Evolutionary conservation across 768 basidiomycete genomes (phyloP).

Genomic region (Phylloporus scabripes): DNA sequence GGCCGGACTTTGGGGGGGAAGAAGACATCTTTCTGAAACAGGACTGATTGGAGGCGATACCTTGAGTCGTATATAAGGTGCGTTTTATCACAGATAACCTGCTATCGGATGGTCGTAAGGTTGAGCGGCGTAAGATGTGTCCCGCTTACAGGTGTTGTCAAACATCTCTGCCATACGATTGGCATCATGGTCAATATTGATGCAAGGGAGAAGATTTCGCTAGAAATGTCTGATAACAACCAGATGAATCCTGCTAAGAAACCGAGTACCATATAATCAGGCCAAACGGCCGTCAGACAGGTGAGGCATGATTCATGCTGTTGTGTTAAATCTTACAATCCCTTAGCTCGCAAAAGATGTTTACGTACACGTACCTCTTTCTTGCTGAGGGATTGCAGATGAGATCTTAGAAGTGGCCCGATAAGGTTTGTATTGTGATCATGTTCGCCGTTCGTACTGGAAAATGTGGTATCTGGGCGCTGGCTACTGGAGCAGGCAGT

Average conservation of each 20-base stretch:
- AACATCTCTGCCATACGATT: not conserved
- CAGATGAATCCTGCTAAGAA: too few relatives aligned
- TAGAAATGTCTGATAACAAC: not conserved
- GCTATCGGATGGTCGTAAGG: not conserved
- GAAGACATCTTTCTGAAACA: constrained; percentile 1
- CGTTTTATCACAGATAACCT: not conserved
- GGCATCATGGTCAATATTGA: not conserved
- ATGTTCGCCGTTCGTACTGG: not conserved
- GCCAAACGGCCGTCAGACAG: not conserved
- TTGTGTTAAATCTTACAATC: not conserved
- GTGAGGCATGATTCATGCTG: not conserved
- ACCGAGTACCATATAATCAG: not conserved
- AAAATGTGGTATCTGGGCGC: too few relatives aligned
- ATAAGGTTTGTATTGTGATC: not conserved
- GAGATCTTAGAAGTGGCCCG: not conserved
- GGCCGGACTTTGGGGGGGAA: not conserved
- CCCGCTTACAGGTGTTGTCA: not conserved
- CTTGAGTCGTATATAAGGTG: not conserved
- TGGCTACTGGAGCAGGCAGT: too few relatives aligned
- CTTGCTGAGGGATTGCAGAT: not conserved
- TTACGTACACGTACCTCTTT: not conserved
- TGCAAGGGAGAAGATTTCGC: too few relatives aligned
- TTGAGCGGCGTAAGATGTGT: not conserved
- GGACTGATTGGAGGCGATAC: not conserved
- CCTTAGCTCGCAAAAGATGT: not conserved